These are phyloP conservation scores for Chrysanthemum makinoi DNA, from an alignment of 129 eudicot species.

Conservation along the genomic window DNA sequence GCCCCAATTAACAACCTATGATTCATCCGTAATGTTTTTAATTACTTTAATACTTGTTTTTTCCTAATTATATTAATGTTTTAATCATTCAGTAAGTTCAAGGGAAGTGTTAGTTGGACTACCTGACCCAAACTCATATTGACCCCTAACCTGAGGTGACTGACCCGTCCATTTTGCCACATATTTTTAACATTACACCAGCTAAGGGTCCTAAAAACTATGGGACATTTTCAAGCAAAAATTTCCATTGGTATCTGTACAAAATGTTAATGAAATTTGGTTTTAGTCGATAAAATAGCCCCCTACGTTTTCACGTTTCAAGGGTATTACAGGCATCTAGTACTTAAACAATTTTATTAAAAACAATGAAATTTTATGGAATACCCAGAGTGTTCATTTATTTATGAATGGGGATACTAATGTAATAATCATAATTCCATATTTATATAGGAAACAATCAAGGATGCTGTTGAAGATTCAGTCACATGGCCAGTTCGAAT, in stretches of 20 bases:
- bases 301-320: constrained; percentile 10
- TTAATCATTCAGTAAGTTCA: too few relatives aligned
- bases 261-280: neutral
- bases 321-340: neutral
- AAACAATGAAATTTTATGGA: neutral
- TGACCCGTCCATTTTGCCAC: too few relatives aligned
- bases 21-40: too few relatives aligned
- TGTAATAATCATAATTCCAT: neutral
- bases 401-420: neutral
- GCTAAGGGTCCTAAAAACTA: too few relatives aligned
- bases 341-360: neutral
- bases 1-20: too few relatives aligned
- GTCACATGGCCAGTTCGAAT: constrained; percentile 93
- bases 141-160: too few relatives aligned
- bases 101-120: too few relatives aligned
- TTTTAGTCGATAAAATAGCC: neutral
- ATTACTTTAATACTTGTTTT: too few relatives aligned
- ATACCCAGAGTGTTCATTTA: neutral
- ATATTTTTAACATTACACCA: too few relatives aligned
- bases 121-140: too few relatives aligned
- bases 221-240: neutral
- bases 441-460: constrained; percentile 61
- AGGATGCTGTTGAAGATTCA: constrained; percentile 94
- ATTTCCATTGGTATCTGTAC: neutral
- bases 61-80: too few relatives aligned